Evolutionary conservation across 2,329 filamentous ascomycete species (phyloP).

Genomic region (Penicillium decumbens): DNA sequence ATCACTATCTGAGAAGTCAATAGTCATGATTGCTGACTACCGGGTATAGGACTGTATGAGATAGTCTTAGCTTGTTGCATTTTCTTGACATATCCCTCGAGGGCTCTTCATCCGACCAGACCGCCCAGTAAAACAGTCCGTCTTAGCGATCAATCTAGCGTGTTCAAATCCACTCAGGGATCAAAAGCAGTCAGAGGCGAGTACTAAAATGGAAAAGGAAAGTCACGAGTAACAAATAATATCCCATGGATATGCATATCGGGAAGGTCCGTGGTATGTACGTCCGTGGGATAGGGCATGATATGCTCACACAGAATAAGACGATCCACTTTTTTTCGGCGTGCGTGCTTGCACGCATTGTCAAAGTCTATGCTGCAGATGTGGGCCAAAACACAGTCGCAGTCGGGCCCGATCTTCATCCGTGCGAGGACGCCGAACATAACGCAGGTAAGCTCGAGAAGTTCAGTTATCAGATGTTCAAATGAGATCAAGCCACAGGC

Average conservation of each 20-base stretch:
- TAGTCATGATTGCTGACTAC: no score
- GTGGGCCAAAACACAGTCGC: conserved; percentile 7
- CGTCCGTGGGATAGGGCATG: conserved; percentile 16
- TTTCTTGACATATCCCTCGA: no score
- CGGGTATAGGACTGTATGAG: no score
- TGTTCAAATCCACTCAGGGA: background rate
- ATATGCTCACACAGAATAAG: conserved; percentile 16
- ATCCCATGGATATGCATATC: conserved; percentile 8
- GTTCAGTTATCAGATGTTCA: conserved; percentile 11
- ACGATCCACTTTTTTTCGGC: conserved; percentile 14
- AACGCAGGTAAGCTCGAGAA: background rate
- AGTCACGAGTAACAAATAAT: conserved; percentile 8
- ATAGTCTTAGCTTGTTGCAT: no score
- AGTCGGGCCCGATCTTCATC: conserved; percentile 4
- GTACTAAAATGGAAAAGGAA: background rate
- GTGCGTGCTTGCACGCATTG: conserved; percentile 2
- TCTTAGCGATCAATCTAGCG: background rate
- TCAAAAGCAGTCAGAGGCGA: background rate
- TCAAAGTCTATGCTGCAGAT: conserved; percentile 1
- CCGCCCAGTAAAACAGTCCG: background rate
- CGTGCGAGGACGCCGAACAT: background rate
- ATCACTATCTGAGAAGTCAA: no score
- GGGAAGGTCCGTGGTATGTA: conserved; percentile 9
- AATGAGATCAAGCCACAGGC: background rate
- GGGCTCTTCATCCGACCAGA: background rate